Evolutionary conservation across 441 rosid species (phyloP), one percentile per base, ranked within the genome.

Genomic region (Gossypium gossypioides): DNA sequence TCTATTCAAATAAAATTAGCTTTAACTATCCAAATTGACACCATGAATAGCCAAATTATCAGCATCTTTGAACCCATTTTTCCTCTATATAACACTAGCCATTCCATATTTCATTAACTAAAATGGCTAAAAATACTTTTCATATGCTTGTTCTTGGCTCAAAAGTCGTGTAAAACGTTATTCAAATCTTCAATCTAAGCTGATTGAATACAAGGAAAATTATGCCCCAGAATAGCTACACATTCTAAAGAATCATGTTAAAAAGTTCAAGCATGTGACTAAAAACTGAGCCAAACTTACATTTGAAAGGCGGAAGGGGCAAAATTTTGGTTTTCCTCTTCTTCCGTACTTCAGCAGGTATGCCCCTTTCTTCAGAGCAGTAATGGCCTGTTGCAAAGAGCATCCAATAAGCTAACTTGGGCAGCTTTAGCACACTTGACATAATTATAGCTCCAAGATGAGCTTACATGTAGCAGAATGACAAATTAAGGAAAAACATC

Each of bases 251-350:
- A 52, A 72, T 15, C 34, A 57, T 29, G 9, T 19, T 27, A 24
- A 60, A 50, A 21, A 27, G 2, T 34, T 18, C 32, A 56, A 18
- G 21, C 37, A 69, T 1, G 37, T 16, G 22, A 67, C 75, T 15
- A 27, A n/a, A 46, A 62, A 72, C 21, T 59, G 48, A 24, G 72
- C 4, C 44, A 68, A 71, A 73, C 97, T 87, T 82, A 95, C 99
- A 84, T 91, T 91, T 69, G 99, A 89, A 79, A 95, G 99, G 72
- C 97, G 91, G 81, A 95, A 92, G 27, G 97, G 99, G 72, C 99
- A 95, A 82, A 89, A 92, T 84, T 95, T 95, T 64, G 99, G 99
- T 80, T 92, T 95, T 63, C 99, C 99, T 71, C 99, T 87, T 81
- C 99, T 85, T 74, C 99, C 99, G 80, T 95, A 95, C 84, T 95